phyloP scores from a whole-genome alignment of 2,329 filamentous ascomycete species.

The Colletotrichum tabaci region DNA sequence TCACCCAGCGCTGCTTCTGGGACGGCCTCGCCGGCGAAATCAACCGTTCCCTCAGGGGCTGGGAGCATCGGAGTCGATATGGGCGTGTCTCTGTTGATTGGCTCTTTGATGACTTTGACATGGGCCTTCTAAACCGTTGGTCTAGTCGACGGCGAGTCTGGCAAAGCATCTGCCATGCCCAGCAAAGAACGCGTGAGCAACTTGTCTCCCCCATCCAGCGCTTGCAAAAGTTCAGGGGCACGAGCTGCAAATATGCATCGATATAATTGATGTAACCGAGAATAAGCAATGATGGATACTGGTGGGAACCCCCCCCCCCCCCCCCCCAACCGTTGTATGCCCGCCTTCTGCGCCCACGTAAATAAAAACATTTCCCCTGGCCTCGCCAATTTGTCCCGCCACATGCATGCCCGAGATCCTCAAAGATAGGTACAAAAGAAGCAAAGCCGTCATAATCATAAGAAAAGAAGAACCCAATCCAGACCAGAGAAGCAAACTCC shows the following conservation, averaged over 20 bases:
- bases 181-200: too few species aligned
- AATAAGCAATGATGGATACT: too few species aligned
- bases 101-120: background rate
- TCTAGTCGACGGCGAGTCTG: too few species aligned
- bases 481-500: background rate
- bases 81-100: background rate
- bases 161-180: background rate
- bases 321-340: too few species aligned
- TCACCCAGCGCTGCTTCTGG: background rate
- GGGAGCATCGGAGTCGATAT: background rate
- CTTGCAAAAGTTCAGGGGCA: too few species aligned
- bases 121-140: background rate
- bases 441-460: background rate
- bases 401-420: background rate
- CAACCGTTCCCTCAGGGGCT: background rate
- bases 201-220: too few species aligned
- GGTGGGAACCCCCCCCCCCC: background rate
- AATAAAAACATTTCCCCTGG: too few species aligned
- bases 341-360: too few species aligned
- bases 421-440: background rate
- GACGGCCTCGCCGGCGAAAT: background rate
- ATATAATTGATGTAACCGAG: too few species aligned
- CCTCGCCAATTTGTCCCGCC: too few species aligned
- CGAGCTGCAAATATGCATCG: too few species aligned
- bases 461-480: background rate